Base-by-base conservation (phyloP, 106 monocot genomes). In the Acorus calamus region DNA sequence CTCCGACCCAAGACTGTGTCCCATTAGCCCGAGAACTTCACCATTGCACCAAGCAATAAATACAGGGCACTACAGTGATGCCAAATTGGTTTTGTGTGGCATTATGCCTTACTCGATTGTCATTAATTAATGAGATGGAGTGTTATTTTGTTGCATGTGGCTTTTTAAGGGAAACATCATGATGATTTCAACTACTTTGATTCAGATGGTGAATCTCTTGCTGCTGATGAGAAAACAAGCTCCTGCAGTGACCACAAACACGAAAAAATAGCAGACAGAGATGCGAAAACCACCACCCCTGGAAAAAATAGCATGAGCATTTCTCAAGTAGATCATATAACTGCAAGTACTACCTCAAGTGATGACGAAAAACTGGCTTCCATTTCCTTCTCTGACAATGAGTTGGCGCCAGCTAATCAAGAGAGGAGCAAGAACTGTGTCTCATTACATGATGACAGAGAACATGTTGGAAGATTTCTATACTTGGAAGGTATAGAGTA, bases 401-500 rank as follows among this genome's bases (percentile, higher is more conserved):
- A 69, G 46, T 47, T 66, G 2, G 47, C 62, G 49, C 28, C 28
- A 28, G 28, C 28, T 28, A 28, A 28, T 28, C 28, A 28, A 28
- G 28, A 28, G 28, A 28, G 28, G 28, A 28, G 28, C 28, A 28
- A 28, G 0, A 42, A 48, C n/a, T 47, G 50, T 57, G 71, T 66
- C 45, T 57, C 56, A 48, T 7, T 47, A 13, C 54, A 52, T 2
- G 50, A 63, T 52, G 77, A 71, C 45, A 63, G 13, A 14, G 87
- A 92, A 62, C 80, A 86, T 71, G 92, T 92, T 41, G 98, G 98
- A 5, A 82, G 59, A 64, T 99, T 99, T 57, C 69, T 99, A 60
- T 99, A 99, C 65, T 68, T 99, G 70, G 98, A 99, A 78, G 98
- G 98, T 49, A 70, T 86, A 42, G 98, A 99, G 64, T 99, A 99